Evolutionary conservation across 148 eudicot species (phyloP), one percentile per base, ranked within the genome.

Genomic region (Amaranthus cruentus): DNA sequence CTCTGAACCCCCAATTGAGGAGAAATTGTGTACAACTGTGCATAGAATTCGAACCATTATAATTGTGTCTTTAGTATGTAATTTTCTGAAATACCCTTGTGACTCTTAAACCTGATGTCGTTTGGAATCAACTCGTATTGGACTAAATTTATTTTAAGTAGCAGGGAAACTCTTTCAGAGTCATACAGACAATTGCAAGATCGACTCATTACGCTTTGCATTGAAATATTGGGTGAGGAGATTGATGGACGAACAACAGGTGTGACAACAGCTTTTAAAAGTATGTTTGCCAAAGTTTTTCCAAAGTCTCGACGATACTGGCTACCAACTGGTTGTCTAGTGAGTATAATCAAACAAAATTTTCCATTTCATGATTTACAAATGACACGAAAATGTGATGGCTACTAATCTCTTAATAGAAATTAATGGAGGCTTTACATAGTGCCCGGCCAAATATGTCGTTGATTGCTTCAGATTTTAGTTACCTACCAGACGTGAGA

Each of bases 291-390:
- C 73, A 93, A 85, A 82, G 58, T 91, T 57, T 82, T 85, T 53
- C 95, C 98, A 11, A 91, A 86, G 85, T 85, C 98, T 73, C 88
- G 84, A 80, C 82, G 95, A 81, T 81, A 89, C 80, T 93, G 98
- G 98, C 85, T 93, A 66, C 98, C 98, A 21, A 91, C 97, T 74
- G 93, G 97, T 81, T 93, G 92, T 81, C 78, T 93, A 90, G 98
- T 93, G 87, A 73, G 77, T 28, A 52, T 28, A 13, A 62, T 57
- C 55, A 42, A 62, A 56, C 28, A 11, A 65, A 51, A 54, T 50
- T 43, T 21, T 66, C 59, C 11, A n/a, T 18, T 6, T 8, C 14
- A 18, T 49, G 76, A 71, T 60, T 63, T 13, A 53, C n/a, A 8
- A 51, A 62, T 66, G 44, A 4, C 56, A 48, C 51, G 78, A 69